phyloP scores from a whole-genome alignment of 2,329 filamentous ascomycete species.

The Leptographium lundbergii region DNA sequence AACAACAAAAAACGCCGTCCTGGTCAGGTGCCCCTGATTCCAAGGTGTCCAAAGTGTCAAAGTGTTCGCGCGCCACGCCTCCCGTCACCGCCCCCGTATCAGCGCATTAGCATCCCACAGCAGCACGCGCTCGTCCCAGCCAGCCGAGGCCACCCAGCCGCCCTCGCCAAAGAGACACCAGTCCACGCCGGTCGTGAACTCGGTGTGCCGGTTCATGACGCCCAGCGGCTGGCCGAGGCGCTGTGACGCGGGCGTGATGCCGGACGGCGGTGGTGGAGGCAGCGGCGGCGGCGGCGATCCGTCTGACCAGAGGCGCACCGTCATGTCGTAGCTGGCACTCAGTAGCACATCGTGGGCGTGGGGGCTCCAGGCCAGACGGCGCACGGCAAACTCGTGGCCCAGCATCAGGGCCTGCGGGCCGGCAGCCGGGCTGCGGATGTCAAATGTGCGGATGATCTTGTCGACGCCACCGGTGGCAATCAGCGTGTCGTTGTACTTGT shows the following conservation, averaged over 20 bases:
- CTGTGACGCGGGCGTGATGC: conserved; percentile 15
- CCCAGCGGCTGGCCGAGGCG: conserved; percentile 60
- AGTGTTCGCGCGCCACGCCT: not conserved
- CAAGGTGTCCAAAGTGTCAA: not conserved
- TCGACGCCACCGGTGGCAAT: conserved; percentile 87
- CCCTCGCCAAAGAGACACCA: conserved; percentile 96
- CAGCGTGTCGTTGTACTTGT: conserved; percentile 82
- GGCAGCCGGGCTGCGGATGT: conserved; percentile 62
- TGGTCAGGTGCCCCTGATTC: not conserved
- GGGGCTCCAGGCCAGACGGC: conserved; percentile 80
- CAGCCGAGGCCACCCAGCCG: conserved; percentile 88
- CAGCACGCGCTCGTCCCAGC: conserved; percentile 85
- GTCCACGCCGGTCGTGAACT: conserved; percentile 92
- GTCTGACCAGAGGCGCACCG: conserved; percentile 86
- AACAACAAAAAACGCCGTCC: not conserved
- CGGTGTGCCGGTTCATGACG: conserved; percentile 83
- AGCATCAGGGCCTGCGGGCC: conserved; percentile 63
- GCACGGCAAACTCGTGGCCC: conserved; percentile 85
- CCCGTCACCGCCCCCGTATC: conserved; percentile 13
- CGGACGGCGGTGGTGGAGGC: conserved; percentile 13
- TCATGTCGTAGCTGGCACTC: conserved; percentile 96
- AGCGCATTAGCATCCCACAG: conserved; percentile 74
- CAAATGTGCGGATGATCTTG: conserved; percentile 74
- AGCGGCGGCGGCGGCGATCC: conserved; percentile 32
- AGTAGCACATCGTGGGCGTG: conserved; percentile 82